These are phyloP conservation scores for Sarcodon aspratus DNA, from an alignment of 768 basidiomycete genomes.

Conservation along the genomic window DNA sequence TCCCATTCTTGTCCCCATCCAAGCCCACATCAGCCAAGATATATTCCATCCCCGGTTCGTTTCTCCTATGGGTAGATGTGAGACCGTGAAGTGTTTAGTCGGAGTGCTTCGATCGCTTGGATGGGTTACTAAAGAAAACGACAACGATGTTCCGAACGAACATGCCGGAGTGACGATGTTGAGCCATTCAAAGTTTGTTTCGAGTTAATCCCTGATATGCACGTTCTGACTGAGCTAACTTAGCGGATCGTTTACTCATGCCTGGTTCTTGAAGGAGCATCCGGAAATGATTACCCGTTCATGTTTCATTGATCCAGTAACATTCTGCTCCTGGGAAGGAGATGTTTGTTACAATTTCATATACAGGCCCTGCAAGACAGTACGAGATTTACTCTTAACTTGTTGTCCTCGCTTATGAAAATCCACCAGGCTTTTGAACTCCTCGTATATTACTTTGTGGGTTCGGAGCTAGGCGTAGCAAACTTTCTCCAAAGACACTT, in stretches of 20 bases:
- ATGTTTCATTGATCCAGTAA: slow-evolving; percentile 86
- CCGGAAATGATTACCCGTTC: slow-evolving; percentile 61
- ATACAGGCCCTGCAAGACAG: slow-evolving; percentile 57
- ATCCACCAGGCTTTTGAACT: slow-evolving; percentile 56
- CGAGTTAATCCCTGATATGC: neutral
- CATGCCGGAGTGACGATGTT: slow-evolving; percentile 49
- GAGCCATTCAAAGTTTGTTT: slow-evolving; percentile 81
- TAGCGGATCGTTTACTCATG: slow-evolving; percentile 75
- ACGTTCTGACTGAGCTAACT: neutral
- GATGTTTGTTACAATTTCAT: slow-evolving; percentile 90
- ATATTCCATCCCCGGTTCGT: slow-evolving; percentile 72
- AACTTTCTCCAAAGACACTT: slow-evolving; percentile 78
- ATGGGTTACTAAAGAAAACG: slow-evolving; percentile 35
- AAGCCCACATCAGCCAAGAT: slow-evolving; percentile 80
- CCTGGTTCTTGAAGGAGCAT: slow-evolving; percentile 79
- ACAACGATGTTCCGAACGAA: slow-evolving; percentile 6
- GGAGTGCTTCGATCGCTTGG: slow-evolving; percentile 47
- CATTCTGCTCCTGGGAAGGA: slow-evolving; percentile 92
- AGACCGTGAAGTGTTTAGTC: slow-evolving; percentile 47
- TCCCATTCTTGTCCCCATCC: slow-evolving; percentile 68
- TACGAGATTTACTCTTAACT: slow-evolving; percentile 20
- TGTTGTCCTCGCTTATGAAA: slow-evolving; percentile 1
- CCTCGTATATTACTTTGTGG: slow-evolving; percentile 80
- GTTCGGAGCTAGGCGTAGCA: slow-evolving; percentile 78
- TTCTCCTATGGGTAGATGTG: slow-evolving; percentile 51